Conservation (phyloP, 1,284 basidiomycete species). For the Rhodotorula glutinis region DNA sequence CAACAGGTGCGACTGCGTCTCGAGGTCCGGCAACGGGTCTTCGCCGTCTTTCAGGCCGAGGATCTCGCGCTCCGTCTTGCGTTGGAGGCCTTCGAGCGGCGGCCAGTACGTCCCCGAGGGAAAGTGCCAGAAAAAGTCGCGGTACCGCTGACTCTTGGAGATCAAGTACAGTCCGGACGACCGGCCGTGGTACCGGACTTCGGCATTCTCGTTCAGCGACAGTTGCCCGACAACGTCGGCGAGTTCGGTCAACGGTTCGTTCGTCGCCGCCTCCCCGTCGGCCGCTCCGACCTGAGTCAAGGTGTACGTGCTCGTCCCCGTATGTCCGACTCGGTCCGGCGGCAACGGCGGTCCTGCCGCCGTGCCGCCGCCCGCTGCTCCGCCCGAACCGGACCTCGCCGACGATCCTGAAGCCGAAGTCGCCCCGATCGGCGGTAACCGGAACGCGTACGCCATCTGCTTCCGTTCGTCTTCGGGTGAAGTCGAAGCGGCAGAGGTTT, state of each 20-base stretch:
- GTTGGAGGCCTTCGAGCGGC: constrained; percentile 52
- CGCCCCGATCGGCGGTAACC: constrained; percentile 14
- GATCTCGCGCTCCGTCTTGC: constrained; percentile 49
- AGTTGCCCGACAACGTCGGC: constrained; percentile 74
- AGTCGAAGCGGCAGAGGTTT: background rate
- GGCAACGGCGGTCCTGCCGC: constrained; percentile 12
- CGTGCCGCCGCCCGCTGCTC: too few species aligned
- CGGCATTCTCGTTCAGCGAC: constrained; percentile 76
- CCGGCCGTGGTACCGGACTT: constrained; percentile 55
- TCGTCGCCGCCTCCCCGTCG: constrained; percentile 6
- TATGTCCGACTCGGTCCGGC: constrained; percentile 38
- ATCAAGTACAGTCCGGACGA: constrained; percentile 74
- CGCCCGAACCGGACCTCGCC: background rate
- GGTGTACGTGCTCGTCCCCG: constrained; percentile 37
- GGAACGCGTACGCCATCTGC: constrained; percentile 32
- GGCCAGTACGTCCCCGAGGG: constrained; percentile 80
- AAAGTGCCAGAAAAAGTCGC: constrained; percentile 75
- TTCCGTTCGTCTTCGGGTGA: constrained; percentile 12
- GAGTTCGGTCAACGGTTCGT: constrained; percentile 50
- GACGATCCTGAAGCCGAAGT: background rate
- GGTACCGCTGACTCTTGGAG: constrained; percentile 63
- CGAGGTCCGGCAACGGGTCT: constrained; percentile 52
- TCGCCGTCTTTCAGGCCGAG: constrained; percentile 41
- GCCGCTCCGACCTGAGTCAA: constrained; percentile 11
- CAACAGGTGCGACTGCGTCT: constrained; percentile 63